These are phyloP conservation scores for Aspergillus leporis DNA, from an alignment of 495 filamentous ascomycete species.

Conservation along the genomic window DNA sequence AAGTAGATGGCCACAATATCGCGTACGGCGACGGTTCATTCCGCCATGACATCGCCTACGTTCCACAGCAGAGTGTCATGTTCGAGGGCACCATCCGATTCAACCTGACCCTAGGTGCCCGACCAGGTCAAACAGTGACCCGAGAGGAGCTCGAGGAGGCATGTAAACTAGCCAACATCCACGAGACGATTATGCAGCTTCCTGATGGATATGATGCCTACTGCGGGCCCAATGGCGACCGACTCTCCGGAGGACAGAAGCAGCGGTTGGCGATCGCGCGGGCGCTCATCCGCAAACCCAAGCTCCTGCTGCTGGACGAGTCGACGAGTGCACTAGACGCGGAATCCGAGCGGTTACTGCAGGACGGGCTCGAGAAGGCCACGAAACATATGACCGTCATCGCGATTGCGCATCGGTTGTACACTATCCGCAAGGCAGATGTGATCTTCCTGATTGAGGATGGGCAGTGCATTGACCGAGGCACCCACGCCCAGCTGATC, in stretches of 20 bases:
- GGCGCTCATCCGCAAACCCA: slow-evolving; percentile 69
- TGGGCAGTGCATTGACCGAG: slow-evolving; percentile 63
- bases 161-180: slow-evolving; percentile 58
- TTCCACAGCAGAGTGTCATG: slow-evolving; percentile 53
- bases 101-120: slow-evolving; percentile 54
- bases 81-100: slow-evolving; percentile 54
- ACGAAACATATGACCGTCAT: slow-evolving; percentile 70
- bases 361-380: slow-evolving; percentile 63
- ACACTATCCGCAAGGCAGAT: slow-evolving; percentile 72
- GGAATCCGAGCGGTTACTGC: slow-evolving; percentile 68
- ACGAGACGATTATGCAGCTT: slow-evolving; percentile 55
- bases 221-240: slow-evolving; percentile 61
- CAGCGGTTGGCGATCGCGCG: slow-evolving; percentile 74
- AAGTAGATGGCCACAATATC: slow-evolving; percentile 28
- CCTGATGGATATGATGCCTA: slow-evolving; percentile 64
- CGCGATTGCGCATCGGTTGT: slow-evolving; percentile 73
- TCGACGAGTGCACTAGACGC: slow-evolving; percentile 73
- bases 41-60: slow-evolving; percentile 47
- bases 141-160: slow-evolving; percentile 55
- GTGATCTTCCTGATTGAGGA: slow-evolving; percentile 73
- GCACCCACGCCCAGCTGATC: slow-evolving; percentile 68
- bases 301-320: slow-evolving; percentile 73
- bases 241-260: slow-evolving; percentile 72
- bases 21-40: slow-evolving; percentile 33
- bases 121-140: slow-evolving; percentile 39